These are phyloP conservation scores for Kickxella alabastrina DNA, from an alignment of 192 early-diverging fungal species.

Conservation along the genomic window DNA sequence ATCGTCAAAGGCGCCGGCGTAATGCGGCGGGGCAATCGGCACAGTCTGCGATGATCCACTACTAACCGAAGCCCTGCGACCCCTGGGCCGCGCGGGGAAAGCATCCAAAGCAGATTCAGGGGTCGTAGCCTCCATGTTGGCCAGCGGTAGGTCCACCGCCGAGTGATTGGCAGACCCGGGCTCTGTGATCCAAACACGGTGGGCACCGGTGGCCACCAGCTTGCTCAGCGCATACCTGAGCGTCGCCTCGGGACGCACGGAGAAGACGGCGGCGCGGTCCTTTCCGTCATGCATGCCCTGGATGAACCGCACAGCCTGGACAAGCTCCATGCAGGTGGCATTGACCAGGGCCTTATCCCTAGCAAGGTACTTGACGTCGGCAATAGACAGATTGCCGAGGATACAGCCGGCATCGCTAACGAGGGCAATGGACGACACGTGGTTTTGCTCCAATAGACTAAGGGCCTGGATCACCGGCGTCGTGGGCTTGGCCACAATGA, in stretches of 20 bases:
- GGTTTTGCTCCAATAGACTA: constrained; percentile 52
- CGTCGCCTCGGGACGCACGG: constrained; percentile 66
- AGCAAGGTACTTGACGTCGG: constrained; percentile 49
- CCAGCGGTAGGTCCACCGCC: neutral
- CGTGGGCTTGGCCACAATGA: constrained; percentile 53
- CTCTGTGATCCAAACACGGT: constrained; percentile 72
- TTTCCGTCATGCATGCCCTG: constrained; percentile 67
- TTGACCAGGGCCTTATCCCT: constrained; percentile 45
- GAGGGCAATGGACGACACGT: constrained; percentile 44
- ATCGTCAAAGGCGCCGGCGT: constrained; percentile 35
- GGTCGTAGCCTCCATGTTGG: too few species aligned
- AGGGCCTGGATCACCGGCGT: constrained; percentile 65
- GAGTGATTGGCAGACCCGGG: neutral
- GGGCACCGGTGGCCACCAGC: constrained; percentile 74
- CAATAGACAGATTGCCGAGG: constrained; percentile 33
- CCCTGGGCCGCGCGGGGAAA: neutral
- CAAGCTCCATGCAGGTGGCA: constrained; percentile 61
- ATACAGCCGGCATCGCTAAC: constrained; percentile 29
- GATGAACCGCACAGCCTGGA: constrained; percentile 55
- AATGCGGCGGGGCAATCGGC: constrained; percentile 17
- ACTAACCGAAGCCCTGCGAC: constrained; percentile 23
- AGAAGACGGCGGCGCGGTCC: constrained; percentile 67
- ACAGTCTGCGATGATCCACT: constrained; percentile 40
- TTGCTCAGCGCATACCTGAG: constrained; percentile 71
- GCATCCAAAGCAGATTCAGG: too few species aligned